Evolutionary conservation across 2,329 filamentous ascomycete genomes (phyloP).

Genomic region (Curvularia sp.): DNA sequence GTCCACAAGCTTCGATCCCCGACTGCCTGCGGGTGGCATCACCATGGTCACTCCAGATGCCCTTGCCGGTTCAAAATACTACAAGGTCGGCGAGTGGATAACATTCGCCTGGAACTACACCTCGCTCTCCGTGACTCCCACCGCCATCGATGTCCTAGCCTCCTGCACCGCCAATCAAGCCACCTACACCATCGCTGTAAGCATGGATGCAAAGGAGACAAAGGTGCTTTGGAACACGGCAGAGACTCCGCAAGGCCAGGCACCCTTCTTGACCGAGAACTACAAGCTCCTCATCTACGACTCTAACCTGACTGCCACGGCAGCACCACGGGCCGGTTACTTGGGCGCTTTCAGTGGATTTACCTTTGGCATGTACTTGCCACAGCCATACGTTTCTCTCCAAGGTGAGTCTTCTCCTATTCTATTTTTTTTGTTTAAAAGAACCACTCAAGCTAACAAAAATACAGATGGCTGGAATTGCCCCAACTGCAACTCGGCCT

Average conservation of each 20-base stretch:
- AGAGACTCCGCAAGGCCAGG: conserved; percentile 31
- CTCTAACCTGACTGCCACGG: conserved; percentile 60
- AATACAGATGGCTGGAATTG: conserved; percentile 59
- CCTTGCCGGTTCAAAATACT: conserved; percentile 62
- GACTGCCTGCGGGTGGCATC: conserved; percentile 65
- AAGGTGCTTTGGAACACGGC: conserved; percentile 68
- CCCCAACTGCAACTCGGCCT: conserved; percentile 63
- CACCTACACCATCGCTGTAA: conserved; percentile 68
- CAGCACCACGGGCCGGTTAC: conserved; percentile 62
- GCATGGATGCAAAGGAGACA: conserved; percentile 63
- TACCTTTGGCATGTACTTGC: conserved; percentile 69
- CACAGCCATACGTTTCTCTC: conserved; percentile 60
- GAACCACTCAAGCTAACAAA: conserved; percentile 14
- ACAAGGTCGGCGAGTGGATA: conserved; percentile 68
- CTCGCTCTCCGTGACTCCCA: conserved; percentile 65
- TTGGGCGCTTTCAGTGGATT: conserved; percentile 61
- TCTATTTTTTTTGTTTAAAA: too few relatives aligned
- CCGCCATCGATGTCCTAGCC: conserved; percentile 67
- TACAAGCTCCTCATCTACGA: conserved; percentile 72
- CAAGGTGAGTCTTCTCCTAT: conserved; percentile 51
- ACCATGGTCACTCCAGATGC: conserved; percentile 66
- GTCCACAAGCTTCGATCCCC: conserved; percentile 57
- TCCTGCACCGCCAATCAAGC: conserved; percentile 65
- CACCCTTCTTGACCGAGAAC: conserved; percentile 63
- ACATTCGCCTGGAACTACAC: conserved; percentile 76